Percentiles rank a stretch among this genome's conserved stretches.
Evolutionary conservation across 2,329 filamentous ascomycete genomes (phyloP).

Genomic region (Paecilomyces fulvus): DNA sequence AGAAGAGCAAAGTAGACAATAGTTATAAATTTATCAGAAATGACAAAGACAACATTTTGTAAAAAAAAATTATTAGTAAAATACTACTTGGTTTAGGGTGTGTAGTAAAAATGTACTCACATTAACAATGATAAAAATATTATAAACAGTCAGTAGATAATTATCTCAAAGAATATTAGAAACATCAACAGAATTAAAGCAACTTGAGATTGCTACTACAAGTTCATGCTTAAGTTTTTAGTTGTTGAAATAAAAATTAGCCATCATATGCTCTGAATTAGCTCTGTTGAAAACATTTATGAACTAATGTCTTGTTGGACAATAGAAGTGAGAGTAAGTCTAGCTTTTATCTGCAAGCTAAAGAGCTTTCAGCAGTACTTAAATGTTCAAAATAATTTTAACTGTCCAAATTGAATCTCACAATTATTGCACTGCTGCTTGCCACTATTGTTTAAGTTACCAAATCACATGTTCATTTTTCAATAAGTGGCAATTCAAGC

Average conservation of each 20-base stretch:
- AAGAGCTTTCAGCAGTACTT: background rate
- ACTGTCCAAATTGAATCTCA: background rate
- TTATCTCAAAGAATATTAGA: constrained; percentile 22
- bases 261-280: background rate
- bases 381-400: background rate
- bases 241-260: constrained; percentile 4
- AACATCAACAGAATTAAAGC: constrained; percentile 10
- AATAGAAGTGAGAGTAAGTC: background rate
- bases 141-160: constrained; percentile 20
- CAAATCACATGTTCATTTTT: background rate
- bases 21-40: constrained; percentile 9
- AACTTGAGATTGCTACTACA: constrained; percentile 11
- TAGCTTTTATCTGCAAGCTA: background rate
- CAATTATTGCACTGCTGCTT: too few species aligned
- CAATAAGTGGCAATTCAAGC: background rate
- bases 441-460: too few species aligned
- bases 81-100: background rate
- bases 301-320: background rate
- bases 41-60: constrained; percentile 10
- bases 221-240: constrained; percentile 8
- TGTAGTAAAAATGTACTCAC: constrained; percentile 4
- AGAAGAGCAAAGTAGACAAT: constrained; percentile 7
- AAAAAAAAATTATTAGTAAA: background rate
- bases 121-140: constrained; percentile 15
- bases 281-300: background rate